phyloP scores from a whole-genome alignment of 371 early-diverging fungal species.

The Mortierella sp. region DNA sequence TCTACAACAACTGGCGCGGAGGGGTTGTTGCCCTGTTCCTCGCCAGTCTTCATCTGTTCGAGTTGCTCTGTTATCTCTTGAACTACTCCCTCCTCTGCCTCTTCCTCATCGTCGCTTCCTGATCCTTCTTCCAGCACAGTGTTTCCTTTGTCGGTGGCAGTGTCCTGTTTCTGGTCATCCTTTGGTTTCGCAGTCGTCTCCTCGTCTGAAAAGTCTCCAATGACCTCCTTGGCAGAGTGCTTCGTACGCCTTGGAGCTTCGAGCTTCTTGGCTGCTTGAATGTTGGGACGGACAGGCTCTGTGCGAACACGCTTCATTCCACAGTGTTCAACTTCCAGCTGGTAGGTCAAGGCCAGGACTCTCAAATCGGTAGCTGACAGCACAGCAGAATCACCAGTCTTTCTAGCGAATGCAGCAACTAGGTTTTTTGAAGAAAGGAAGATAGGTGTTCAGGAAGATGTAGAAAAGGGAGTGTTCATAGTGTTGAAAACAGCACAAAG shows the following conservation, averaged over 20 bases:
- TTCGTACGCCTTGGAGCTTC: conserved; percentile 36
- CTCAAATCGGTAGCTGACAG: conserved; percentile 89
- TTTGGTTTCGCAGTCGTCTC: background rate
- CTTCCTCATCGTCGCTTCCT: conserved; percentile 66
- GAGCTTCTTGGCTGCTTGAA: conserved; percentile 35
- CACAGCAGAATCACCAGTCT: conserved; percentile 92
- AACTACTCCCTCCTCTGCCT: conserved; percentile 57
- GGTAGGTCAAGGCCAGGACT: conserved; percentile 89
- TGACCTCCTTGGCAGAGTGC: conserved; percentile 45
- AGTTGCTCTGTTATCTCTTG: conserved; percentile 32
- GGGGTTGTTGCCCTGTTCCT: conserved; percentile 35
- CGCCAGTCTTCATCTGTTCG: conserved; percentile 21
- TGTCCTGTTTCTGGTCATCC: conserved; percentile 10
- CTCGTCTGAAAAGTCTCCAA: conserved; percentile 45
- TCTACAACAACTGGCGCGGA: conserved; percentile 4
- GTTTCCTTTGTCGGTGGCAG: conserved; percentile 15
- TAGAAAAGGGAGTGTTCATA: too few relatives aligned
- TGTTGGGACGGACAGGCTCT: conserved; percentile 63
- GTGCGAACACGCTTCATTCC: conserved; percentile 71
- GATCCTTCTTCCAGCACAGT: conserved; percentile 49
- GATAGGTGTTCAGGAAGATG: conserved; percentile 1
- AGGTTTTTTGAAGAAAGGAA: background rate
- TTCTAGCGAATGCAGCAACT: conserved; percentile 88
- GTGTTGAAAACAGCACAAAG: too few relatives aligned
- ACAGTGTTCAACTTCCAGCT: conserved; percentile 81